Conservation (phyloP, 495 filamentous ascomycete species). For the Lasiosphaeriaceae sp. region DNA sequence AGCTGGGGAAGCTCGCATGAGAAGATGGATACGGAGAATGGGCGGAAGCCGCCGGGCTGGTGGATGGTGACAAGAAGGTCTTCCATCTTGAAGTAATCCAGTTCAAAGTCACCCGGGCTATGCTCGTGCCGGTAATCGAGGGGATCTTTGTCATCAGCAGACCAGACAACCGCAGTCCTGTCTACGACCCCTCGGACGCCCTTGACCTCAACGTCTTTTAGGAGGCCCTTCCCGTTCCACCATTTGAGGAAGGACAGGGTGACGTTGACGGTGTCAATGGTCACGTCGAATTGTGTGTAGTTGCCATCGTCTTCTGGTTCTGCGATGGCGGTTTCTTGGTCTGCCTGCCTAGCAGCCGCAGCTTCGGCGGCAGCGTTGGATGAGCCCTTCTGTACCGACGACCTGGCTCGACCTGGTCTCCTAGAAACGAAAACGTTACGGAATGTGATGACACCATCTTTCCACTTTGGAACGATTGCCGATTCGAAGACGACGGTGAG, state of each 20-base stretch:
- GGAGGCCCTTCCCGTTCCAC: constrained; percentile 92
- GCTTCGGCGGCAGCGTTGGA: constrained; percentile 79
- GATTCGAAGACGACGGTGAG: constrained; percentile 97
- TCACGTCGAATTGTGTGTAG: constrained; percentile 95
- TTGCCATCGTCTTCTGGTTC: constrained; percentile 81
- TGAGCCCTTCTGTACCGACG: constrained; percentile 89
- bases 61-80: constrained; percentile 90
- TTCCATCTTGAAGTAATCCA: constrained; percentile 92
- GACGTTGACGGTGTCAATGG: constrained; percentile 92
- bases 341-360: constrained; percentile 63
- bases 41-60: constrained; percentile 84
- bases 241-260: constrained; percentile 96
- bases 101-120: constrained; percentile 89
- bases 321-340: constrained; percentile 30
- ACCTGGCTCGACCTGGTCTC: constrained; percentile 72
- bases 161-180: constrained; percentile 73
- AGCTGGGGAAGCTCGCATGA: constrained; percentile 90
- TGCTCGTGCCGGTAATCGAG: constrained; percentile 82
- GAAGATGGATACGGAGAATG: constrained; percentile 92
- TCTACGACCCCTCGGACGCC: constrained; percentile 97
- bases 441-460: constrained; percentile 89
- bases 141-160: constrained; percentile 72
- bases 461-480: constrained; percentile 94
- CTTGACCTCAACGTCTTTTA: constrained; percentile 88
- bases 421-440: constrained; percentile 95